Conservation (phyloP, 805 yeast species). For the Candida tibetensis region DNA sequence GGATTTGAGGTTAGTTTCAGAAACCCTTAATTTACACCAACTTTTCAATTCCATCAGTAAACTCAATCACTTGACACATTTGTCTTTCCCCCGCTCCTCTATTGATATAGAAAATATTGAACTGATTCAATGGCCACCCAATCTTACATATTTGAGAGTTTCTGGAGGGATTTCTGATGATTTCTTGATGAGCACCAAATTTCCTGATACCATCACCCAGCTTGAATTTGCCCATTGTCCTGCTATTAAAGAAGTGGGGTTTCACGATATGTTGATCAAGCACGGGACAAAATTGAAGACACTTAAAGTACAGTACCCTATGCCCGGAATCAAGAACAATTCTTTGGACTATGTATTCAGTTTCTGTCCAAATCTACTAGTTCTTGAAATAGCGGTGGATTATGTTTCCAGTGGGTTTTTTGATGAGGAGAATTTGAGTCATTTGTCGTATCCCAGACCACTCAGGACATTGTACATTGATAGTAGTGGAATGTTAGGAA, state of each 20-base stretch:
- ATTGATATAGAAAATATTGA: slow-evolving; percentile 61
- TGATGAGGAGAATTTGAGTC: slow-evolving; percentile 31
- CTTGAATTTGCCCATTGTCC: slow-evolving; percentile 91
- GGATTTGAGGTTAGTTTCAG: slow-evolving; percentile 85
- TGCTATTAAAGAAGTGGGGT: slow-evolving; percentile 58
- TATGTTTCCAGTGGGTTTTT: slow-evolving; percentile 53
- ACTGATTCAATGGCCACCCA: slow-evolving; percentile 72
- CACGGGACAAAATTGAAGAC: slow-evolving; percentile 65
- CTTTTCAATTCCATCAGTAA: slow-evolving; percentile 70
- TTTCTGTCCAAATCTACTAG: slow-evolving; percentile 70
- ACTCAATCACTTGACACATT: slow-evolving; percentile 60
- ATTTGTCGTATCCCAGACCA: slow-evolving; percentile 37
- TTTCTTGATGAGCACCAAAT: slow-evolving; percentile 63
- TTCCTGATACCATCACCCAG: slow-evolving; percentile 69
- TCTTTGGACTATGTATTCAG: slow-evolving; percentile 72
- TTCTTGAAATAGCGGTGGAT: slow-evolving; percentile 74
- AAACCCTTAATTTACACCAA: slow-evolving; percentile 80
- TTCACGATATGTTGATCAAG: slow-evolving; percentile 57
- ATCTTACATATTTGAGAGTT: slow-evolving; percentile 64
- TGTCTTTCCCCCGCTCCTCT: slow-evolving; percentile 88
- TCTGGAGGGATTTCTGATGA: slow-evolving; percentile 89
- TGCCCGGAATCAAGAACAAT: slow-evolving; percentile 71
- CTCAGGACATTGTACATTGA: slow-evolving; percentile 66
- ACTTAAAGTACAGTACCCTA: slow-evolving; percentile 76
- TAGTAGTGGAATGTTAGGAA: slow-evolving; percentile 84